Conservation (phyloP, 495 filamentous ascomycete genomes). For the Trichoderma parareesei region DNA sequence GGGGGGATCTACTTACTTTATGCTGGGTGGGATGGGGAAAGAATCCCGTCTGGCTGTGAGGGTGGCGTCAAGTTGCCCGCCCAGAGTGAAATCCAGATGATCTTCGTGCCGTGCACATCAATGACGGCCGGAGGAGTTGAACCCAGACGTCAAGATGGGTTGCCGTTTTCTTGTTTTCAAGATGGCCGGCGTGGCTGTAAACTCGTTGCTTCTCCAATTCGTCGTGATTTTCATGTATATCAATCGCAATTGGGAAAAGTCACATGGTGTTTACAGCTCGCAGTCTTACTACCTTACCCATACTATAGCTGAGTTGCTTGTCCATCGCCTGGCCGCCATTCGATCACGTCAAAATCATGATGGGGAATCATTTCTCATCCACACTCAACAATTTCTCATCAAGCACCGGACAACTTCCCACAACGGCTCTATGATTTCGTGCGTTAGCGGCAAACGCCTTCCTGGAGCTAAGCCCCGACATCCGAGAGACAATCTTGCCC, state of each 20-base stretch:
- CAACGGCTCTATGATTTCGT: not conserved
- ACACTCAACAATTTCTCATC: not conserved
- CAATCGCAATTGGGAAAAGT: too few species aligned
- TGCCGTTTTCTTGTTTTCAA: not conserved
- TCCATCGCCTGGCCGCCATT: too few species aligned
- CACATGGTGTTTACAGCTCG: not conserved
- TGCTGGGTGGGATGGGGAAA: too few species aligned
- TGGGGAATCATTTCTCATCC: not conserved
- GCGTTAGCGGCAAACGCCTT: conserved; percentile 1
- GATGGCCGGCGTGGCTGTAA: too few species aligned
- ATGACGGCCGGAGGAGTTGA: not conserved
- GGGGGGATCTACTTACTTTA: too few species aligned
- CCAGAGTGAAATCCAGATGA: not conserved
- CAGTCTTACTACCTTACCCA: too few species aligned
- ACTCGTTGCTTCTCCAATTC: too few species aligned
- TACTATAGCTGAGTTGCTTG: too few species aligned
- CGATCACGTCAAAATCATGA: too few species aligned
- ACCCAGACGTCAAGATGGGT: not conserved
- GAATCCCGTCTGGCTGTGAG: too few species aligned
- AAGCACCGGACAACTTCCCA: not conserved
- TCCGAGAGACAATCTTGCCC: not conserved
- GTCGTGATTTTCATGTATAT: too few species aligned
- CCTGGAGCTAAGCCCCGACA: not conserved
- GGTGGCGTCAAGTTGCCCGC: not conserved
- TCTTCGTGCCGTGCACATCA: not conserved